Base-by-base conservation (phyloP, 106 monocot species). In the Hemerocallis citrina region DNA sequence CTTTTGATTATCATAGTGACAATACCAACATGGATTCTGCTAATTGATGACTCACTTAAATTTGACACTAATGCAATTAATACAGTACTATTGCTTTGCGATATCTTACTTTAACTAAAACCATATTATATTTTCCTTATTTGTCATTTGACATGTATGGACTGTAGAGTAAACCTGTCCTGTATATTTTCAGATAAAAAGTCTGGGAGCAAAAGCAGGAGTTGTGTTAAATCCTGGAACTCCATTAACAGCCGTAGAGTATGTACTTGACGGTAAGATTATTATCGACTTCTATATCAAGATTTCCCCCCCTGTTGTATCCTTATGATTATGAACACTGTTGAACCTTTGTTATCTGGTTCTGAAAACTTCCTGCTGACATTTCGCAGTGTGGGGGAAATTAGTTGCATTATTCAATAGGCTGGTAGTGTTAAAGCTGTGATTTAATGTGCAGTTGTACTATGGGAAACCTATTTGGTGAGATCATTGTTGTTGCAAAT, bases 161-260 rank as follows among this genome's bases (percentile, higher is more conserved):
- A 29, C 30, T 7, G 31, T 44, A 20, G 17, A 15, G 3, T 16
- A 28, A 29, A 30, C n/a, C n/a, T 44, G 1, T 46, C 34, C 47
- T 30, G 14, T n/a, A 58, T 51, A 46, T 14, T 43, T 46, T 62
- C 76, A 96, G 95, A 81, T 96, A 42, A 96, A 86, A 75, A 74
- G 76, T 69, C 74, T 96, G 55, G 95, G 95, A 71, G 90, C 89
- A 55, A 90, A 96, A 81, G 95, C 95, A 72, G 95, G 95, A 70
- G 95, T 96, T 48, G 95, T 95, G 51, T 68, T 95, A 57, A 95
- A 95, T 74, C 95, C 95, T 70, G 95, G 64, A 62, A 95, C 90
- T 34, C 84, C 95, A 56, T 79, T 95, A 42, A 63, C 24, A 61
- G 71, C 90, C 29, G 86, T 96, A 68, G 95, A 96, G 64, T 96